Evolutionary conservation across 306 rosid genomes (phyloP).

Genomic region (Gynostemma pentaphyllum): DNA sequence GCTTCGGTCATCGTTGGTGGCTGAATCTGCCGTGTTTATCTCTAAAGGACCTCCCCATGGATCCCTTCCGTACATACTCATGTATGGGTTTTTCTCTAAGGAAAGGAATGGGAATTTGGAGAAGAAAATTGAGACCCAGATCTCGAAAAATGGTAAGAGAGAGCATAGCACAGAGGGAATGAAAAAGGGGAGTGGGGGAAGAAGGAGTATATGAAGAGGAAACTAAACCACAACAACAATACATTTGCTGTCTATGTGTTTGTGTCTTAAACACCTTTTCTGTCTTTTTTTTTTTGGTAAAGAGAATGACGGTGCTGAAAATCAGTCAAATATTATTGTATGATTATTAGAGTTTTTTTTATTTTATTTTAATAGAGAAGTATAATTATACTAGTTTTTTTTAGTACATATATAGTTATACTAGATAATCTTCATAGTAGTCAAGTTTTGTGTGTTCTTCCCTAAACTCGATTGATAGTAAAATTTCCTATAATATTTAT

Average conservation of each 20-base stretch:
- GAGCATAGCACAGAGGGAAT: background rate
- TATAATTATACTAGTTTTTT: too few species aligned
- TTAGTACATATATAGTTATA: too few species aligned
- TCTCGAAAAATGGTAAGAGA: background rate
- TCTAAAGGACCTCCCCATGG: constrained; percentile 99
- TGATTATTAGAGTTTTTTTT: too few species aligned
- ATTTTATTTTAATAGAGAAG: too few species aligned
- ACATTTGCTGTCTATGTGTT: constrained; percentile 8
- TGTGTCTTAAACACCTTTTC: background rate
- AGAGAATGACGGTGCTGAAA: constrained; percentile 4
- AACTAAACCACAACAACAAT: background rate
- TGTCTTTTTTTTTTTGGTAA: background rate
- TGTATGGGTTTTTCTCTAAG: background rate
- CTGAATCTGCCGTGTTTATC: constrained; percentile 80
- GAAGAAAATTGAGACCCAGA: background rate
- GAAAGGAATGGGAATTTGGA: background rate
- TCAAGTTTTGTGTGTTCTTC: too few species aligned
- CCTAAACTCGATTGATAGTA: too few species aligned
- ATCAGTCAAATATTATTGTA: constrained; percentile 4
- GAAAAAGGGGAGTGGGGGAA: background rate
- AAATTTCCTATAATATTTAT: too few species aligned
- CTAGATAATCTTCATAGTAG: too few species aligned
- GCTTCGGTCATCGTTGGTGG: constrained; percentile 94
- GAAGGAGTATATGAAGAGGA: constrained; percentile 7
- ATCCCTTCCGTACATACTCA: constrained; percentile 82